Evolutionary conservation across 768 basidiomycete genomes (phyloP), one percentile per base, ranked within the genome.

Genomic region (Naganishia vaughanmartiniae): DNA sequence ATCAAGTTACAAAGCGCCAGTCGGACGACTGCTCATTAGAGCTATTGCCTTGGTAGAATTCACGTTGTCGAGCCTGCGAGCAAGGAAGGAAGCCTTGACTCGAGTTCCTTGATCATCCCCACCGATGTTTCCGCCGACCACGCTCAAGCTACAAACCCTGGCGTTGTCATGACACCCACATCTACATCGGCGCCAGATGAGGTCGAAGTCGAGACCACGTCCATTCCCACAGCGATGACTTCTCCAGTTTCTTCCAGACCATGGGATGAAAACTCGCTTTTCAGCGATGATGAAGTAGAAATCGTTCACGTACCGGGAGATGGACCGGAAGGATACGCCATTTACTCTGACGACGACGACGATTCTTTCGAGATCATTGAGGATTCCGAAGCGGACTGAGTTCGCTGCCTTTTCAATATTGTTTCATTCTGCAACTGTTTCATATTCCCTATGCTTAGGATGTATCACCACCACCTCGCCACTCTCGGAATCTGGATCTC

Each of bases 21-120:
- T 48, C 19, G 60, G 36, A 42, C 28, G 28, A 28, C n/a, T 58
- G 33, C 56, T 33, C 42, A 46, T 33, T 58, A 48, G 33, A 45
- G 1, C 39, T 15, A 24, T 51, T 33, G 65, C 45, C 60, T 46
- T 45, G 54, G 42, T 42, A 76, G 77, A 70, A 68, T 76, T 48
- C 55, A 55, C n/a, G 73, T 75, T 28, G 74, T 67, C 19, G 68
- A 70, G 45, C 65, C 73, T 30, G 70, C 67, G 39, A 56, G 58
- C 5, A 63, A 67, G 7, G 65, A 67, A 57, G 56, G 60, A 51
- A 74, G 76, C 5, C 70, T 80, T 26, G 66, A 65, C 33, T 69
- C 76, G 1, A 78, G 78, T 2, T 71, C 77, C 0, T 73, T 79
- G 9, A 76, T 79, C 71, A 78, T 81, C 74, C 79, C 76, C 6